phyloP scores from a whole-genome alignment of 768 basidiomycete genomes.

The Grammothele lineata region DNA sequence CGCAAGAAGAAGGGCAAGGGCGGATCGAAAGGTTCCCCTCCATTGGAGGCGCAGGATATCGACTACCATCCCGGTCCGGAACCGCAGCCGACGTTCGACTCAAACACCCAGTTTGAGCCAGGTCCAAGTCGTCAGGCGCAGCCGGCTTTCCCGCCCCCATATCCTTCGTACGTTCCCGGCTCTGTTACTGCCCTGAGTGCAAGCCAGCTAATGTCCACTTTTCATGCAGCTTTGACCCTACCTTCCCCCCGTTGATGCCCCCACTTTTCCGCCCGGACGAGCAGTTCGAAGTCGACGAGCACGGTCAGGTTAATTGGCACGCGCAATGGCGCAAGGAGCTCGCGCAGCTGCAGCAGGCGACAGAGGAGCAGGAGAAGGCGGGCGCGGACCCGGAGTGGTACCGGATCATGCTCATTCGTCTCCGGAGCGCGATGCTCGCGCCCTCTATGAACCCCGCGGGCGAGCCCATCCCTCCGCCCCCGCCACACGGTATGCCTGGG shows the following conservation, averaged over 20 bases:
- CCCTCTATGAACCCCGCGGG: conserved; percentile 22
- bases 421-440: conserved; percentile 67
- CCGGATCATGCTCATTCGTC: conserved; percentile 78
- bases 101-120: conserved; percentile 52
- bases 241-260: conserved; percentile 56
- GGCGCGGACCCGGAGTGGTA: conserved; percentile 84
- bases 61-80: conserved; percentile 59
- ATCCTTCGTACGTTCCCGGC: conserved; percentile 40
- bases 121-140: conserved; percentile 42
- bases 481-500: conserved; percentile 19
- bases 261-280: conserved; percentile 64
- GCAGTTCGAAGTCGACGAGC: conserved; percentile 66
- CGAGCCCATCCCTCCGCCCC: conserved; percentile 15
- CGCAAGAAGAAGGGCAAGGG: conserved; percentile 82
- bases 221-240: conserved; percentile 66
- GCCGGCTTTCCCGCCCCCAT: conserved; percentile 55
- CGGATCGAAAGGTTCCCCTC: conserved; percentile 45
- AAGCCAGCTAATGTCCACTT: background rate
- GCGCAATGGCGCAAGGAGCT: conserved; percentile 79
- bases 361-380: conserved; percentile 77
- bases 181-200: too few relatives aligned
- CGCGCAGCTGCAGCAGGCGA: conserved; percentile 67
- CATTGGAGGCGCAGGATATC: conserved; percentile 42
- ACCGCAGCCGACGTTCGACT: conserved; percentile 41
- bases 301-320: conserved; percentile 79